Percentiles rank a stretch among this genome's conserved stretches.
phyloP scores from a whole-genome alignment of 1,139 yeast species.

The Pichia sp. region DNA sequence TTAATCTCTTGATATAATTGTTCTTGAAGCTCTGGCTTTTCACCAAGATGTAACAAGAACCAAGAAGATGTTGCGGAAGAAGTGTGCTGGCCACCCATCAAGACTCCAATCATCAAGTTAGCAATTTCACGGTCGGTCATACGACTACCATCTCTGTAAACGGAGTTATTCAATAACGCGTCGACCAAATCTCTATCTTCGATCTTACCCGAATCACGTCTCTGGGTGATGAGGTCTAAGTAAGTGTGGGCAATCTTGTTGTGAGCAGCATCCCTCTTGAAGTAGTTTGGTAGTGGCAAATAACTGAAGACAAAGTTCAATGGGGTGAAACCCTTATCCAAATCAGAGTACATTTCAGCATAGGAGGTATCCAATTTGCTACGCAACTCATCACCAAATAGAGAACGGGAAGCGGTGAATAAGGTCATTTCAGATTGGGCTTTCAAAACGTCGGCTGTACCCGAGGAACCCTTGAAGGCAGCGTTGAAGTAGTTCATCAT shows the following conservation, averaged over 20 bases:
- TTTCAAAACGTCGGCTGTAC: slow-evolving; percentile 67
- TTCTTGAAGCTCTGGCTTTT: slow-evolving; percentile 77
- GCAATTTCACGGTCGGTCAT: slow-evolving; percentile 97
- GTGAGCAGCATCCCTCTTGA: slow-evolving; percentile 85
- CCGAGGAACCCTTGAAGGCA: slow-evolving; percentile 36
- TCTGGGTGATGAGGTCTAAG: slow-evolving; percentile 66
- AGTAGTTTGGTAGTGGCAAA: slow-evolving; percentile 83
- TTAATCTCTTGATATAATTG: slow-evolving; percentile 71
- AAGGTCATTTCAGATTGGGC: slow-evolving; percentile 95
- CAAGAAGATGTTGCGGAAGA: slow-evolving; percentile 95
- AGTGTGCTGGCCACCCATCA: slow-evolving; percentile 99
- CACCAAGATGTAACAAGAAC: slow-evolving; percentile 88
- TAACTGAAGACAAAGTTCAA: slow-evolving; percentile 92
- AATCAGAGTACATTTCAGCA: slow-evolving; percentile 81
- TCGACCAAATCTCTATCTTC: slow-evolving; percentile 87
- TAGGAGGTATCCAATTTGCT: slow-evolving; percentile 74
- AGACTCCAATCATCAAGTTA: slow-evolving; percentile 84
- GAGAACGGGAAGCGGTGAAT: slow-evolving; percentile 89
- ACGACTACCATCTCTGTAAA: slow-evolving; percentile 86
- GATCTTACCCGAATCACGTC: slow-evolving; percentile 72
- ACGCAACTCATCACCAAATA: slow-evolving; percentile 90
- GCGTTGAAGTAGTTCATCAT: slow-evolving; percentile 56
- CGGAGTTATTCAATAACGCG: slow-evolving; percentile 72
- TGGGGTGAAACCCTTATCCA: slow-evolving; percentile 96
- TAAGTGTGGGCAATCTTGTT: slow-evolving; percentile 73